Evolutionary conservation across 179 eudicot species (phyloP), one percentile per base, ranked within the genome.

Genomic region (Silene noctiflora): DNA sequence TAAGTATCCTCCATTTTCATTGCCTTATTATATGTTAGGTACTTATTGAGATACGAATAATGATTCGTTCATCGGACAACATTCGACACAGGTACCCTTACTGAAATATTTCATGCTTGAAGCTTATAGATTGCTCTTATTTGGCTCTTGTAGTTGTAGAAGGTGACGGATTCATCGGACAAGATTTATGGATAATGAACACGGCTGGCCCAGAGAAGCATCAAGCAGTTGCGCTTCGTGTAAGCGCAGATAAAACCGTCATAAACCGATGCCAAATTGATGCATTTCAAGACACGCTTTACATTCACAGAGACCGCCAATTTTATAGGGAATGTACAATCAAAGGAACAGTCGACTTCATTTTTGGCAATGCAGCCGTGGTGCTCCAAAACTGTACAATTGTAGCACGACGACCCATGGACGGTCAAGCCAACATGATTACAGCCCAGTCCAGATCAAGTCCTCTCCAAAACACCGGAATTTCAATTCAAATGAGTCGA

Each of bases 391-490:
- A 53, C 5, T 53, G 59, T 16, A 53, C 59, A 14, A 53, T 53
- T 3, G 59, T 53, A 53, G 59, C 59, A 13, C 59, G 59, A 2
- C 59, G 5, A 1, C 59, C 59, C 19, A 53, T 53, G 59, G 59
- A 14, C 19, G 59, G 59, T 53, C 59, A 53, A 16, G 5, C 59
- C 19, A 53, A 53, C 59, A 53, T 53, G 59, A 53, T 53, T 53
- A 53, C 59, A 16, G 59, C 59, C 59, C 59, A 53, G 14, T 53
- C 59, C 19, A 53, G 6, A 53, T 53, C 64, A 3, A 60, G 24
- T 60, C 64, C 64, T 0, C 64, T 60, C 11, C 68, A 64, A 64
- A 27, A 64, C 68, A 64, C 68, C 13, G 68, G 68, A 27, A 24
- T 14, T 14, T 64, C n/a, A 25, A 64, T 64, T 10, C 68, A 64